phyloP scores from a whole-genome alignment of 2,329 filamentous ascomycete species.

The Tolypocladium capitatum region DNA sequence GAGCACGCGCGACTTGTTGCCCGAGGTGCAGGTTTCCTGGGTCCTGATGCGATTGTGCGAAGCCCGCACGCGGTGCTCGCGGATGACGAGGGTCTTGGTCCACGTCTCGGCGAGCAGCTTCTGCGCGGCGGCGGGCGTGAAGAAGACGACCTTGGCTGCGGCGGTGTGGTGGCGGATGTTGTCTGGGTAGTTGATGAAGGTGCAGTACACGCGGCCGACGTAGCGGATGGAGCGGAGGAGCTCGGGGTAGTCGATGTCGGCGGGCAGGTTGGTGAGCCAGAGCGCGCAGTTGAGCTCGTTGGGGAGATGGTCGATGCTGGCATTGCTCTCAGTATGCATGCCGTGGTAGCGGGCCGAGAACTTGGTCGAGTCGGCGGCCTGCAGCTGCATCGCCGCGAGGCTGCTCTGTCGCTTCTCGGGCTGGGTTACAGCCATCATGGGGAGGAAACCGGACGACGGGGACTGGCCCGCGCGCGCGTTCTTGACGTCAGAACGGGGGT shows the following conservation, averaged over 20 bases:
- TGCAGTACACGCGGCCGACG: slow-evolving; percentile 37
- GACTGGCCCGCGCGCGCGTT: background rate
- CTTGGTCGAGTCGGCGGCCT: background rate
- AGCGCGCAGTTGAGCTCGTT: slow-evolving; percentile 33
- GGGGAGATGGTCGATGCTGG: slow-evolving; percentile 17
- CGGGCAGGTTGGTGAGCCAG: slow-evolving; percentile 38
- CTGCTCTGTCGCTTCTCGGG: slow-evolving; percentile 5
- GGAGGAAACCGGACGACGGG: slow-evolving; percentile 6
- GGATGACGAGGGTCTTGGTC: slow-evolving; percentile 21
- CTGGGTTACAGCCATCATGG: slow-evolving; percentile 11
- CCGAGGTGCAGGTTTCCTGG: slow-evolving; percentile 13
- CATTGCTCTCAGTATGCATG: slow-evolving; percentile 21
- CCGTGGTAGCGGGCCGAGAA: slow-evolving; percentile 24
- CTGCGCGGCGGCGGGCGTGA: slow-evolving; percentile 25
- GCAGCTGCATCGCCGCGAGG: slow-evolving; percentile 1
- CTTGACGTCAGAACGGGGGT: background rate
- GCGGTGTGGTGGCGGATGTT: slow-evolving; percentile 19
- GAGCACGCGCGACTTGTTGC: slow-evolving; percentile 32
- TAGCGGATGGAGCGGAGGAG: slow-evolving; percentile 30
- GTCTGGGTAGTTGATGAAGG: slow-evolving; percentile 36
- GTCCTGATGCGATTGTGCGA: slow-evolving; percentile 36
- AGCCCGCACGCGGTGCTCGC: slow-evolving; percentile 23
- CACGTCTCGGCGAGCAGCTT: slow-evolving; percentile 11
- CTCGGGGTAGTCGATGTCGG: slow-evolving; percentile 24
- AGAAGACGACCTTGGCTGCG: slow-evolving; percentile 39